Conservation (phyloP, 306 rosid genomes). For the Oemleria cerasiformis region DNA sequence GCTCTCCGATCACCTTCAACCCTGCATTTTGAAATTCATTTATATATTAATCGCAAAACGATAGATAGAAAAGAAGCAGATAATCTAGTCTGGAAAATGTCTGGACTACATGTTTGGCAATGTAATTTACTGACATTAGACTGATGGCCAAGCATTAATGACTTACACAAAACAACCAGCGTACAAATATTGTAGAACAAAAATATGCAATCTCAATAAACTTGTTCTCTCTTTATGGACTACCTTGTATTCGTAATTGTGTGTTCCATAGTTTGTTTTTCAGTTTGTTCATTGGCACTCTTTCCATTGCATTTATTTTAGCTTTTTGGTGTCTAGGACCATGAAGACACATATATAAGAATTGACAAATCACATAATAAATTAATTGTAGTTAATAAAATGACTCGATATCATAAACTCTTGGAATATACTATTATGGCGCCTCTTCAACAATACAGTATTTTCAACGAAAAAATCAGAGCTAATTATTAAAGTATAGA, state of each 20-base stretch:
- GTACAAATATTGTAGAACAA: neutral
- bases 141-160: neutral
- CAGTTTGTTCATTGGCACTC: neutral
- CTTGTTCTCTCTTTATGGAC: neutral
- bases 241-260: neutral
- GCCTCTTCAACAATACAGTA: neutral
- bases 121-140: neutral
- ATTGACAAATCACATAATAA: neutral
- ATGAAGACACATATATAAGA: neutral
- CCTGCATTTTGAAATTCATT: conserved; percentile 46
- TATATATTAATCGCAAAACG: neutral
- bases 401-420: neutral
- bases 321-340: neutral
- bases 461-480: neutral
- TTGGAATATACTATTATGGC: neutral
- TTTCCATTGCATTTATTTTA: neutral
- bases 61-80: conserved; percentile 8
- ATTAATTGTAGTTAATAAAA: neutral
- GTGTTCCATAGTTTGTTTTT: neutral
- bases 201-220: neutral
- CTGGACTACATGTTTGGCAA: neutral
- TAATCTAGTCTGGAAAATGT: neutral
- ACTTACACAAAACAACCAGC: neutral
- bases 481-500: neutral
- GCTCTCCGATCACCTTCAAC: conserved; percentile 81